These are phyloP conservation scores for Cyclotella sp. DNA, from an alignment of 108 stramenopile genomes.

Conservation along the genomic window DNA sequence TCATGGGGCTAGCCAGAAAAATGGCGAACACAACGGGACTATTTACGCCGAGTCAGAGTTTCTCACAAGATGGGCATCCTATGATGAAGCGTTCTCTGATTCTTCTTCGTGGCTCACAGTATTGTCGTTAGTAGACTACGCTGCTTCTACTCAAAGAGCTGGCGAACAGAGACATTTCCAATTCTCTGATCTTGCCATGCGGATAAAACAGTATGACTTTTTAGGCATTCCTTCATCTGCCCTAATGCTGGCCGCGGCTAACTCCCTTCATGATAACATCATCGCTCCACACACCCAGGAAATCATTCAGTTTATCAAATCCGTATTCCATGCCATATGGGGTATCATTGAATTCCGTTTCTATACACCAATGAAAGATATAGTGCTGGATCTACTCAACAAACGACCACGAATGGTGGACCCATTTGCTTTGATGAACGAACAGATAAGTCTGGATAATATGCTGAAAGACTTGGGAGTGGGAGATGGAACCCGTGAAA, in stretches of 20 bases:
- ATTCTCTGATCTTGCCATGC: slow-evolving; percentile 24
- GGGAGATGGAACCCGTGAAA: slow-evolving; percentile 73
- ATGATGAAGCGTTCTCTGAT: slow-evolving; percentile 28
- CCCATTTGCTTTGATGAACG: slow-evolving; percentile 64
- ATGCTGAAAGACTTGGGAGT: slow-evolving; percentile 81
- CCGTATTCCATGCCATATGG: slow-evolving; percentile 48
- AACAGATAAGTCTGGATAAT: slow-evolving; percentile 73
- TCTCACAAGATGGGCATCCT: slow-evolving; percentile 49
- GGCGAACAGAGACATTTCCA: slow-evolving; percentile 46
- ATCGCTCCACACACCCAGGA: slow-evolving; percentile 62
- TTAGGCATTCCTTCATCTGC: slow-evolving; percentile 74
- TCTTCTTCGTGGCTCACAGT: slow-evolving; percentile 43
- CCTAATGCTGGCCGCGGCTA: slow-evolving; percentile 54
- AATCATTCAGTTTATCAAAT: slow-evolving; percentile 47
- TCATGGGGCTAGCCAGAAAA: background rate
- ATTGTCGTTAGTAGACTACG: slow-evolving; percentile 40
- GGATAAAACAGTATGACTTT: slow-evolving; percentile 61
- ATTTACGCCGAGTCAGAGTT: slow-evolving; percentile 25
- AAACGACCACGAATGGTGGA: slow-evolving; percentile 62
- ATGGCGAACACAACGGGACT: slow-evolving; percentile 5
- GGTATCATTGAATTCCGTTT: slow-evolving; percentile 71
- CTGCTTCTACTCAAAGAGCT: slow-evolving; percentile 39
- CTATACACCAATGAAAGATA: slow-evolving; percentile 73
- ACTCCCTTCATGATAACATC: slow-evolving; percentile 54
- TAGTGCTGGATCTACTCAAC: slow-evolving; percentile 66